Conservation (phyloP, 2,329 filamentous ascomycete genomes). For the Cucurbitaria berberidis region DNA sequence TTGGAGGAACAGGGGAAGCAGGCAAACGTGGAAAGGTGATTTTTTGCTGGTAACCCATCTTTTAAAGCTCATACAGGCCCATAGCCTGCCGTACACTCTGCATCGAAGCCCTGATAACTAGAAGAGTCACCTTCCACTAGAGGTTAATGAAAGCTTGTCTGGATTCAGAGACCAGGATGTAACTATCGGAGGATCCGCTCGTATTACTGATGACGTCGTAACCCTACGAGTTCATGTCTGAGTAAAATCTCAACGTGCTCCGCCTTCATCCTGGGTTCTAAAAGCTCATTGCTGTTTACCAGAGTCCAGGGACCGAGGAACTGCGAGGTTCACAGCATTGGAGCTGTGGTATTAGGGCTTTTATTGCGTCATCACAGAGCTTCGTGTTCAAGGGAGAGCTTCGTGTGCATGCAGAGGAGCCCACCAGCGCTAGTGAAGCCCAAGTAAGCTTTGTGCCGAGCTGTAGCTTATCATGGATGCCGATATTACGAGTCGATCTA, state of each 20-base stretch:
- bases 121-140: constrained; percentile 17
- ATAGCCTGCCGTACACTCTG: constrained; percentile 1
- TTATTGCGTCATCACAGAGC: neutral
- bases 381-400: neutral
- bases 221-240: neutral
- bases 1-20: neutral
- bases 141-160: constrained; percentile 6
- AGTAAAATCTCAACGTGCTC: too few relatives aligned
- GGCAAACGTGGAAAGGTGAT: neutral
- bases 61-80: constrained; percentile 3
- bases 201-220: constrained; percentile 11
- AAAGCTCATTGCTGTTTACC: neutral
- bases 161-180: constrained; percentile 6
- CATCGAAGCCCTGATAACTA: constrained; percentile 5
- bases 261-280: neutral
- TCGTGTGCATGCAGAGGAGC: neutral
- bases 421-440: constrained; percentile 1
- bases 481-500: constrained; percentile 11
- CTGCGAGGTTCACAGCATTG: neutral
- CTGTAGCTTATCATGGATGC: constrained; percentile 22
- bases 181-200: constrained; percentile 4
- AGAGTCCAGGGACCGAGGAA: neutral
- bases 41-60: neutral
- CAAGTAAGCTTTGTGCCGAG: constrained; percentile 12
- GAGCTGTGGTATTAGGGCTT: too few relatives aligned